Base-by-base conservation (phyloP, 208 protist species). In the Wallacemonas sp. region DNA sequence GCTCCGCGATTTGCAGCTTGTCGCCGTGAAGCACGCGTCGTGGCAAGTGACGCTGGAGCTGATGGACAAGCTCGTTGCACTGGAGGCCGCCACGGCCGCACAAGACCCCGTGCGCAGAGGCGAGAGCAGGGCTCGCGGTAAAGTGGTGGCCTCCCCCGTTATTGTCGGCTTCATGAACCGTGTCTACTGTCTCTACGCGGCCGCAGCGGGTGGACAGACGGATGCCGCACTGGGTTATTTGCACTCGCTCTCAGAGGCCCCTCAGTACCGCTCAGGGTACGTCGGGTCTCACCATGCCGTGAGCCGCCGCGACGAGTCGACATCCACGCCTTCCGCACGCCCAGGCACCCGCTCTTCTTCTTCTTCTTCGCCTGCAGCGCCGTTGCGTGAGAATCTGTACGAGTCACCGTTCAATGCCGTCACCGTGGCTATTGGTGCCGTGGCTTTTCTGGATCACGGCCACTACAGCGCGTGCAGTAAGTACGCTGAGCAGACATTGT, bases 131-230 rank as follows among this genome's bases (percentile, higher is more conserved):
- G n/a, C n/a, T n/a, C n/a, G n/a, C n/a, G 65, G 15, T 15, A 45
- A 71, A 1, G 75, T 63, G 65, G 51, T 36, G 2, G 30, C n/a
- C 19, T 17, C 24, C 4, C 30, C 17, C 0, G 21, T 31, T 15
- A 8, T 38, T 2, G 68, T 80, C 14, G 70, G 78, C 26, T 88
- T 94, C 71, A 87, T 94, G 84, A 84, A 84, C 60, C 73, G 86
- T 66, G 53, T 90, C 17, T 91, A 94, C 74, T 82, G 82, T 66
- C 59, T 94, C n/a, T 86, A 84, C 51, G 84, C 88, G 0, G 84
- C 79, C 15, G 75, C 72, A 12, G 62, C 75, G 15, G 75, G 74
- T 0, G 88, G 84, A 1, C 68, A 84, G 17, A 54, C 75, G 41
- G 68, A 63, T 27, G 15, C 51, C 22, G 42, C 66, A 9, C 58